Percentiles rank a stretch among this genome's conserved stretches.
Conservation (phyloP, 331 rosid species). For the Prunus yedoensis region DNA sequence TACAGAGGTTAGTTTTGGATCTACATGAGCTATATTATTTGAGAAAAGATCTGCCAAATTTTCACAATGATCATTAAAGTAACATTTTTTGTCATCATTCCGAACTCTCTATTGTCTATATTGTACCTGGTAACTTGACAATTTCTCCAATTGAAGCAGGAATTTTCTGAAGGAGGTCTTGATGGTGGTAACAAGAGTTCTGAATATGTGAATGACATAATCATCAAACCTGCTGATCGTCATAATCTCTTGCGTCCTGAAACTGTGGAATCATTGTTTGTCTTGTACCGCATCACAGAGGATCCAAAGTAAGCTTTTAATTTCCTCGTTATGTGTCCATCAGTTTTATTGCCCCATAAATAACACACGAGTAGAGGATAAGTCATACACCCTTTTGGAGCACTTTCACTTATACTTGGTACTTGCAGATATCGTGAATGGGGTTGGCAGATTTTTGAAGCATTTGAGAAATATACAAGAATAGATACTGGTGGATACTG, state of each 20-base stretch:
- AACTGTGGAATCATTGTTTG: constrained; percentile 87
- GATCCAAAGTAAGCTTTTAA: constrained; percentile 68
- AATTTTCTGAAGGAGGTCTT: constrained; percentile 66
- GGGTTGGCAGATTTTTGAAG: constrained; percentile 99
- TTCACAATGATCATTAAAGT: not conserved
- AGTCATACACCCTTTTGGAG: not conserved
- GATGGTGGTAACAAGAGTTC: constrained; percentile 93
- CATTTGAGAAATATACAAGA: constrained; percentile 88
- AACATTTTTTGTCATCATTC: not conserved
- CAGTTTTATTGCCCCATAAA: not conserved
- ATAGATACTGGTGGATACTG: constrained; percentile 85
- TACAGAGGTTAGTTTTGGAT: constrained; percentile 65
- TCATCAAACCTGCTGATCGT: constrained; percentile 78
- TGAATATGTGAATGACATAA: constrained; percentile 69
- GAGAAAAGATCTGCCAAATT: not conserved
- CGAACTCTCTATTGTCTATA: not conserved
- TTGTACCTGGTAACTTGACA: constrained; percentile 24
- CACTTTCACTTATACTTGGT: constrained; percentile 1
- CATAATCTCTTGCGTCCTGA: constrained; percentile 98
- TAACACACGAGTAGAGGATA: not conserved
- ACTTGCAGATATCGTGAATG: constrained; percentile 84
- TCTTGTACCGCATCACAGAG: constrained; percentile 82
- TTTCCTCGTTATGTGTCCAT: constrained; percentile 5
- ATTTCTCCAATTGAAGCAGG: constrained; percentile 52
- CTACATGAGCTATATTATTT: not conserved